Conservation (phyloP, 208 protist species). For the Endotrypanum monterogeii region DNA sequence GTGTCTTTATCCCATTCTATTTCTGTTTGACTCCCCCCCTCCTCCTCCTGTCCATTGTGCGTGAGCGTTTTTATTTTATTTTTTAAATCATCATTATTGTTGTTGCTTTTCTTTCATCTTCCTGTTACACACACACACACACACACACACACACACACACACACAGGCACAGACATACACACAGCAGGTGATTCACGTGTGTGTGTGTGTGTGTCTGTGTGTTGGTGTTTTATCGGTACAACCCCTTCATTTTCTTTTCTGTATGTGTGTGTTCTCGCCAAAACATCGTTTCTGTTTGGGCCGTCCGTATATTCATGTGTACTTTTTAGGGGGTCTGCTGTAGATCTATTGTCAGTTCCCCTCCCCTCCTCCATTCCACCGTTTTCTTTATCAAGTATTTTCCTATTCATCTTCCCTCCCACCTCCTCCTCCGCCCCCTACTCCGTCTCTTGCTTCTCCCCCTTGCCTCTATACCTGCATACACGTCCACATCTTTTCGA, state of each 20-base stretch:
- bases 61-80: too few relatives aligned
- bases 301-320: background rate
- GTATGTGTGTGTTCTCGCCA: background rate
- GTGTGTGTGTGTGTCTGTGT: background rate
- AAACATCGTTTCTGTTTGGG: background rate
- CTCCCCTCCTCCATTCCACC: background rate
- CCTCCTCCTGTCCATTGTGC: background rate
- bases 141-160: constrained; percentile 3
- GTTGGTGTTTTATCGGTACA: background rate
- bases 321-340: background rate
- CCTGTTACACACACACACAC: background rate
- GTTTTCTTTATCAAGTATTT: background rate
- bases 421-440: too few relatives aligned
- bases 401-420: background rate
- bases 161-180: too few relatives aligned
- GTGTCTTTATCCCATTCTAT: too few relatives aligned
- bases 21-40: too few relatives aligned
- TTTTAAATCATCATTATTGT: too few relatives aligned
- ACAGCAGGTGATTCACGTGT: too few relatives aligned
- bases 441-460: background rate
- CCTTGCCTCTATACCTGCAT: background rate
- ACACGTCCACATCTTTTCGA: background rate
- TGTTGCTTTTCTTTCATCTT: background rate
- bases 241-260: background rate
- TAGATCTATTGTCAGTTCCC: too few relatives aligned